Conservation (phyloP, 805 yeast genomes). For the Candida ulmi region DNA sequence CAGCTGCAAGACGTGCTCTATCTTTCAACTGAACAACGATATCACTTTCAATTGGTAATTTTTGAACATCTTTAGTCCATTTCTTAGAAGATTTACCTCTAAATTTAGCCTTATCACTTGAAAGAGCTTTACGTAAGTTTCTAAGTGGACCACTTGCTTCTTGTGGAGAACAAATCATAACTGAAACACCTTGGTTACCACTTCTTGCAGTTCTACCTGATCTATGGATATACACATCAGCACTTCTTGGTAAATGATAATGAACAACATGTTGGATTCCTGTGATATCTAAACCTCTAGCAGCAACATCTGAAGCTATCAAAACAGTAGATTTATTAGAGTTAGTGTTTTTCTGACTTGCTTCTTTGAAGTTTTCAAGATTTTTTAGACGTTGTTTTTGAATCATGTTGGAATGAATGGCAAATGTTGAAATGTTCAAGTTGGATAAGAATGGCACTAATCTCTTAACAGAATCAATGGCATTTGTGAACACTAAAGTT, state of each 20-base stretch:
- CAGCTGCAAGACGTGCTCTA: slow-evolving; percentile 62
- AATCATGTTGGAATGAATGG: slow-evolving; percentile 89
- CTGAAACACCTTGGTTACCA: slow-evolving; percentile 87
- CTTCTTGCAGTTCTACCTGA: slow-evolving; percentile 99
- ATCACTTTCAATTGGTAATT: slow-evolving; percentile 73
- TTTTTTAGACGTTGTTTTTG: slow-evolving; percentile 89
- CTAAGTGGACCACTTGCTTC: slow-evolving; percentile 87
- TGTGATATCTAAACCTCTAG: slow-evolving; percentile 93
- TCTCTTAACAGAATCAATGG: slow-evolving; percentile 92
- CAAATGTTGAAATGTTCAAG: slow-evolving; percentile 61
- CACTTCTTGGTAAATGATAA: slow-evolving; percentile 90
- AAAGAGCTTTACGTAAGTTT: slow-evolving; percentile 59
- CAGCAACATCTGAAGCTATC: slow-evolving; percentile 96
- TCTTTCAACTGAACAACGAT: slow-evolving; percentile 65
- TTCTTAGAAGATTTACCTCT: slow-evolving; percentile 31
- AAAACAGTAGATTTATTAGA: slow-evolving; percentile 57
- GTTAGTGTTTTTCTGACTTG: slow-evolving; percentile 32
- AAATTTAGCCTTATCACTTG: slow-evolving; percentile 26
- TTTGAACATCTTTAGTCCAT: slow-evolving; percentile 52
- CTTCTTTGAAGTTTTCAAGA: slow-evolving; percentile 69
- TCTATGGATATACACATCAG: slow-evolving; percentile 91
- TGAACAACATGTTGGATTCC: slow-evolving; percentile 91
- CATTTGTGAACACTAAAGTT: slow-evolving; percentile 86
- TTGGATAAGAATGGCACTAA: slow-evolving; percentile 69
- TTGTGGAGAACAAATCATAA: slow-evolving; percentile 87